Evolutionary conservation across 2,329 filamentous ascomycete genomes (phyloP).

Genomic region (Thielaviopsis euricoi): DNA sequence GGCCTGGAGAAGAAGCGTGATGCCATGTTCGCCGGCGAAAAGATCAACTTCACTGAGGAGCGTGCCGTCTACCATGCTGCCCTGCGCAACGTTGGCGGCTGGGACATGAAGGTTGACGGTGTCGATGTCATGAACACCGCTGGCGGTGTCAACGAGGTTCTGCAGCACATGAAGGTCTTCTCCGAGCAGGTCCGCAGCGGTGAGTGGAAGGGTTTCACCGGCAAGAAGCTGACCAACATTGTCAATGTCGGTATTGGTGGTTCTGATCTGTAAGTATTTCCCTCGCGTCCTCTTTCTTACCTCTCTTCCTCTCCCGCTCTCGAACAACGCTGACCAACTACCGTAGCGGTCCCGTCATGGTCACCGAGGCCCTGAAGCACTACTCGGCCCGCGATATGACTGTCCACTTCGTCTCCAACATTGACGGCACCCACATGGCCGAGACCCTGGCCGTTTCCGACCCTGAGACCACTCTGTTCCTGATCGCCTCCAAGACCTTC

Average conservation of each 20-base stretch:
- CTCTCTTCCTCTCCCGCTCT: no score
- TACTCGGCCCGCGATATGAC: constrained; percentile 77
- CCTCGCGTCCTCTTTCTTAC: no score
- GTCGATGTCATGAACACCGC: constrained; percentile 82
- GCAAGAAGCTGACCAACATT: constrained; percentile 93
- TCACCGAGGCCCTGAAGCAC: constrained; percentile 90
- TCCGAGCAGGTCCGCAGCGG: constrained; percentile 87
- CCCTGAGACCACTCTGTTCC: constrained; percentile 96
- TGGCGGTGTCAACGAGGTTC: constrained; percentile 75
- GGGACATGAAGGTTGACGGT: constrained; percentile 72
- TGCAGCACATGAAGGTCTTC: constrained; percentile 98
- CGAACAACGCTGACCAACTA: constrained; percentile 12
- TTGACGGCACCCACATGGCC: constrained; percentile 93
- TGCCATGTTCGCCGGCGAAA: constrained; percentile 92
- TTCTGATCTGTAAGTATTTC: constrained; percentile 91
- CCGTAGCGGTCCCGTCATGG: constrained; percentile 85
- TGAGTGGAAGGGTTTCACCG: constrained; percentile 91
- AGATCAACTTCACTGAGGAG: constrained; percentile 98
- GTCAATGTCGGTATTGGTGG: constrained; percentile 97
- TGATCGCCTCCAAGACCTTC: constrained; percentile 98
- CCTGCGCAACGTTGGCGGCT: constrained; percentile 74
- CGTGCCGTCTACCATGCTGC: constrained; percentile 92
- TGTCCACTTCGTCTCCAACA: constrained; percentile 98
- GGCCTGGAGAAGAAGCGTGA: constrained; percentile 85
- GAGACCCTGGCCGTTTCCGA: constrained; percentile 80